Evolutionary conservation across 1,139 yeast genomes (phyloP), one percentile per base, ranked within the genome.

Genomic region (Candida freyschussii): DNA sequence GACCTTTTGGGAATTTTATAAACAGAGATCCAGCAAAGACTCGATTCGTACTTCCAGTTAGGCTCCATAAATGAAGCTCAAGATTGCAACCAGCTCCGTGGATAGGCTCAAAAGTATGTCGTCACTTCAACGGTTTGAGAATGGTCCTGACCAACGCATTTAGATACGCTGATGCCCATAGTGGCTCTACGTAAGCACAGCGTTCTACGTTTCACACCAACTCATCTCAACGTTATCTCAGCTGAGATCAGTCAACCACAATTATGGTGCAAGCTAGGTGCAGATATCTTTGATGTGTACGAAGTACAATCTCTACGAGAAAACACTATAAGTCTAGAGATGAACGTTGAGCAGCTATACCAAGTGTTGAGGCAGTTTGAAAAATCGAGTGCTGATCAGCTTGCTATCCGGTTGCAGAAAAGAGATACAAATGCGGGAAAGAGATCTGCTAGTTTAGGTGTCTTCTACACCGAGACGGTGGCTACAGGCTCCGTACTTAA

Each of bases 341-440:
- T 75, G 33, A 75, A 75, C 48, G 60, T 69, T 3, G 84, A 77
- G 24, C 65, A 75, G 32, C 54, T 78, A 7, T 59, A 65, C 11
- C 80, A 73, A 41, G 69, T 78, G 2, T 51, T 78, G 26, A 60
- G 63, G 31, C 75, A 71, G 45, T 78, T 64, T 43, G 82, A 77
- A 53, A 61, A 47, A 62, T 49, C 79, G 17, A 66, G 67, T 43
- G 65, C 72, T 24, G 72, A 71, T 22, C 71, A 72, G 8, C 48
- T 78, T 21, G 64, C 65, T 31, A 66, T 78, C 13, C 57, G 80
- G 33, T 59, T 78, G 23, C 82, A 75, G 43, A 55, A 67, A 43
- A 65, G 65, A 40, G 45, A 36, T 6, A 36, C 36, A 11, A 43
- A 37, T 9, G 39, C 36, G 9, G 51, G 52, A n/a, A 62, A 71